Conservation (phyloP, 2,329 filamentous ascomycete genomes). For the Trichoderma guizhouense region DNA sequence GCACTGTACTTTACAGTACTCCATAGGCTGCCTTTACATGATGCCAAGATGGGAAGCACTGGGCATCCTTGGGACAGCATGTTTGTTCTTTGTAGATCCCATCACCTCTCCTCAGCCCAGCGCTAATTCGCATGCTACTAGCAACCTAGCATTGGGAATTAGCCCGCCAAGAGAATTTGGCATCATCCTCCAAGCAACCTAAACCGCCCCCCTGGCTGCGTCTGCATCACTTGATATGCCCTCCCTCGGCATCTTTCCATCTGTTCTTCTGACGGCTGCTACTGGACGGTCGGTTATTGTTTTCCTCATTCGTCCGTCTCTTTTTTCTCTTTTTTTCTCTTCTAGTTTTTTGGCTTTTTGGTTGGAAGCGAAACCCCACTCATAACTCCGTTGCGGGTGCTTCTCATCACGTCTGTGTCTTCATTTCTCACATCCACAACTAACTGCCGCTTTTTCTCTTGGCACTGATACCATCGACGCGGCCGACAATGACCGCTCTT, state of each 20-base stretch:
- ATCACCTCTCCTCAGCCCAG: background rate
- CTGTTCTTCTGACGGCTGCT: background rate
- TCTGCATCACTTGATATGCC: background rate
- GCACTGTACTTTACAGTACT: background rate
- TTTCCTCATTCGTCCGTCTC: background rate
- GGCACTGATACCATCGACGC: constrained; percentile 3
- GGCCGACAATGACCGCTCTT: background rate
- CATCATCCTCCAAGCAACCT: background rate
- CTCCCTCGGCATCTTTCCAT: constrained; percentile 8
- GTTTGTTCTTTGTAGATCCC: background rate
- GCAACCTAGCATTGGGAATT: background rate
- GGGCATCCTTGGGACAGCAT: background rate
- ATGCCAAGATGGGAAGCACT: background rate
- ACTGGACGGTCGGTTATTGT: background rate
- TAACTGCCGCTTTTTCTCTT: constrained; percentile 11
- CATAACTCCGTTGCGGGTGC: background rate
- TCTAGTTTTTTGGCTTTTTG: background rate
- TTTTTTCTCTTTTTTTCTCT: background rate
- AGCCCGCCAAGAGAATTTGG: constrained; percentile 4
- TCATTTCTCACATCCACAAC: constrained; percentile 13
- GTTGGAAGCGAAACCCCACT: background rate
- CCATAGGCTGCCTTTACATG: background rate
- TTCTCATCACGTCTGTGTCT: background rate
- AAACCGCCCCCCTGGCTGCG: background rate
- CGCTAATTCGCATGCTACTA: background rate